Evolutionary conservation across 345 rosid species (phyloP).

Genomic region (Hibiscus tridactylites): DNA sequence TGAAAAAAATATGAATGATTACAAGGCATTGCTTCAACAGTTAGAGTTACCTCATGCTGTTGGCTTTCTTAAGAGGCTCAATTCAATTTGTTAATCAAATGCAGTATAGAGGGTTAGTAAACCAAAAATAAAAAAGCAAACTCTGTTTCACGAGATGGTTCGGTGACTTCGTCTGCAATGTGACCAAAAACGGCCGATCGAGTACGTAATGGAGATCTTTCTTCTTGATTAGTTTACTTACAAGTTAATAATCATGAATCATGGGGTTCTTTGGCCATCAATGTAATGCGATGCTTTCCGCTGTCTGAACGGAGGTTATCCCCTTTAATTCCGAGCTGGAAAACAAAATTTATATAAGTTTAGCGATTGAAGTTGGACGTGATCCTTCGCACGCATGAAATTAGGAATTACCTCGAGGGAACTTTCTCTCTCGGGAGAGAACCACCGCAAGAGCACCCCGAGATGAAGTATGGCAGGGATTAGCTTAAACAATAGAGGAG

Average conservation of each 20-base stretch:
- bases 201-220: not conserved
- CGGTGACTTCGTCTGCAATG: not conserved
- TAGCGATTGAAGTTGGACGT: not conserved
- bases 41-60: not conserved
- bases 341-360: constrained; percentile 17
- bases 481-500: constrained; percentile 88
- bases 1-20: not conserved
- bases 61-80: not conserved
- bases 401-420: constrained; percentile 56
- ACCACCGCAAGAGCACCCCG: constrained; percentile 90
- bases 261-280: constrained; percentile 69
- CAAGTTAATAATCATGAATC: constrained; percentile 42
- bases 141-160: not conserved
- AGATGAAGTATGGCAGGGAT: constrained; percentile 90
- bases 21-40: constrained; percentile 1
- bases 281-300: not conserved
- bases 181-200: not conserved
- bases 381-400: constrained; percentile 9
- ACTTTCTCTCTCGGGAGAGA: constrained; percentile 49
- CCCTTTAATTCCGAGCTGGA: constrained; percentile 82
- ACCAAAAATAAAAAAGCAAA: not conserved
- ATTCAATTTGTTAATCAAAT: not conserved
- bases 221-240: not conserved
- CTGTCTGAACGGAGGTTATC: constrained; percentile 68
- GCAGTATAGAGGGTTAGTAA: not conserved